Base-by-base conservation (phyloP, 208 protist genomes). In the Wallacemonas sp. region DNA sequence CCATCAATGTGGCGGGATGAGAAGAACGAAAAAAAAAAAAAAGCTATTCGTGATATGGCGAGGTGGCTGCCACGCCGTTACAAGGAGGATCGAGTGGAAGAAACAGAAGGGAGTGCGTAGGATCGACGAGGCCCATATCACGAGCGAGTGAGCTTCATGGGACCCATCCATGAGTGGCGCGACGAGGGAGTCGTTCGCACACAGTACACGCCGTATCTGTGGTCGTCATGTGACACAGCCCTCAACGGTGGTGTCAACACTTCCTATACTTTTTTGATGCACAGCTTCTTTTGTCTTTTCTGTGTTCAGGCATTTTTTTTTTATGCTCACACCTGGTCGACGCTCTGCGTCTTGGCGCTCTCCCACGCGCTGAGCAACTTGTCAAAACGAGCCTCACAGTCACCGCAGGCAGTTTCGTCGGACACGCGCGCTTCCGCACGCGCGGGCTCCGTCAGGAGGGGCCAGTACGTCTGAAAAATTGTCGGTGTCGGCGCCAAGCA, bases 311-410 rank as follows among this genome's bases (percentile, higher is more conserved):
- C 36, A 41, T 41, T 41, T 41, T 41, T 41, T 14, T 41, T 41
- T 41, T 41, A 41, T 41, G 7, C 14, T 41, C 10, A 41, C 36
- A 41, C 36, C 10, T 41, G 36, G 7, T 41, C 10, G 14, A 41
- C 36, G 14, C 36, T 16, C 14, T 41, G 36, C 14, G 7, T 7
- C 14, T 41, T 41, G 7, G 0, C 36, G 14, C 36, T 8, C 26
- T 55, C 74, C 77, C 78, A 88, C 32, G 36, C 28, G 61, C 78
- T 88, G 49, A 88, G 52, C 8, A 88, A 65, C 16, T 75, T 46
- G 74, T 88, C 76, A 31, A 82, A 62, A 25, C 42, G 59, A n/a
- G 42, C 39, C n/a, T 32, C 45, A 2, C 3, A 26, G 5, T 29
- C 23, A 3, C 28, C 48, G 14, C 14, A 7, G 36, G 36, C 0